phyloP scores from a whole-genome alignment of 768 basidiomycete species.

The Boletus patriciae region DNA sequence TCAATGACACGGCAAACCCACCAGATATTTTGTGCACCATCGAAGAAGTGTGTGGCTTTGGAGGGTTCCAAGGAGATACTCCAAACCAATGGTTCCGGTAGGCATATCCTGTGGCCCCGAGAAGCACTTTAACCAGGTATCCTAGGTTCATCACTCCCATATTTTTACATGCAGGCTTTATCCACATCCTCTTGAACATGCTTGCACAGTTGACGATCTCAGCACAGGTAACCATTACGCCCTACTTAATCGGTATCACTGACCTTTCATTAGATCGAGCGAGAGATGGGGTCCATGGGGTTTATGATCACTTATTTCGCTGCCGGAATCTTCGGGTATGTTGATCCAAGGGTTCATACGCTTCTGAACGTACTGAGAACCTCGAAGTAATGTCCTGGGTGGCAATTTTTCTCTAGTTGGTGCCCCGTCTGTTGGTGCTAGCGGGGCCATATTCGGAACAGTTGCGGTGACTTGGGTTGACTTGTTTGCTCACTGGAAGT shows the following conservation, averaged over 20 bases:
- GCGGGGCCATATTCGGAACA: conserved; percentile 90
- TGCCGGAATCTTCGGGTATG: conserved; percentile 89
- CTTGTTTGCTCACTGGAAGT: conserved; percentile 88
- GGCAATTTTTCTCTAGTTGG: conserved; percentile 93
- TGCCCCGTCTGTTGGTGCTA: conserved; percentile 86
- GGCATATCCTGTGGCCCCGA: conserved; percentile 37
- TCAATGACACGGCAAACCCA: conserved; percentile 85
- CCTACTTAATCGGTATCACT: not conserved
- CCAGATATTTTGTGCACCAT: conserved; percentile 68
- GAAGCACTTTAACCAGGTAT: conserved; percentile 37
- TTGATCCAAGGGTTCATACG: not conserved
- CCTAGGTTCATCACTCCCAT: conserved; percentile 81
- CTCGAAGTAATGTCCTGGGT: conserved; percentile 73
- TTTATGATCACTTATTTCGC: conserved; percentile 87
- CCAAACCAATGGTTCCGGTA: conserved; percentile 62
- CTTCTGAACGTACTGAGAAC: conserved; percentile 2
- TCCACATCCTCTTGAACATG: conserved; percentile 92
- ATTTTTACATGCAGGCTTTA: conserved; percentile 92
- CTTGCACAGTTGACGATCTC: conserved; percentile 79
- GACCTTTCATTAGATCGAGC: conserved; percentile 61
- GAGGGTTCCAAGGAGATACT: conserved; percentile 52
- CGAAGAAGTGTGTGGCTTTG: conserved; percentile 86
- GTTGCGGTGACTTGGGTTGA: conserved; percentile 87
- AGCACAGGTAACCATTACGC: conserved; percentile 54
- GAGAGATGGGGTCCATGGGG: conserved; percentile 86